Base-by-base conservation (phyloP, 768 basidiomycete genomes). In the Panaeolus cyanescens region DNA sequence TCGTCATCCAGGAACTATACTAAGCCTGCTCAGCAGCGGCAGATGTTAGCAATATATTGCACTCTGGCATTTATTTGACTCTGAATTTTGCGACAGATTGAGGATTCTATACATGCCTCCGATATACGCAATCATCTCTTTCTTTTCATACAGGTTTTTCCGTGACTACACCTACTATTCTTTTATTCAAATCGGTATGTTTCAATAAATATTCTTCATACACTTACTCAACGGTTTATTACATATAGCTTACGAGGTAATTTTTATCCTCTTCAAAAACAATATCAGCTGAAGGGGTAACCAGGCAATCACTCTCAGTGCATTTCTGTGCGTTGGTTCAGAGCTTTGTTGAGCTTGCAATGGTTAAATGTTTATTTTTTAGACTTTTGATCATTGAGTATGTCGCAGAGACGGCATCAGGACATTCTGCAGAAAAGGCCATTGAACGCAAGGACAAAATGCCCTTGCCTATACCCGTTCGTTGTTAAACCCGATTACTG, bases 71-170 rank as follows among this genome's bases (percentile, higher is more conserved):
- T 40, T 13, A 36, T 30, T 62, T 39, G 32, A 28, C 19, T 22
- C 53, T 17, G 34, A 58, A 32, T 45, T 32, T 9, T 19, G 37
- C 56, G 45, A 13, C 68, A 92, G 90, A 60, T 67, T 93, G n/a
- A 86, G 92, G 60, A 86, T 94, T 50, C 69, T 94, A 64, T 92
- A 92, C 67, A 91, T 95, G 92, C 92, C 93, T 2, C 84, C 87
- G 1, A 80, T 94, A 40, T 94, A 91, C 71, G 89, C 88, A 28
- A 76, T 94, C 63, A 85, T 95, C 54, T 92, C 92, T 1, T 96
- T 95, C 77, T 84, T 92, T 66, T 91, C 91, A 28, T 96, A 92
- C 68, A 85, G 93, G 1, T 95, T 77, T 76, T 95, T 92, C 78
- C 84, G 92, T 36, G 77, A 83, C 60, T 95, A 92, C 68, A 92